Conservation (phyloP, 352 stramenopile species). For the Phytophthora idaei region DNA sequence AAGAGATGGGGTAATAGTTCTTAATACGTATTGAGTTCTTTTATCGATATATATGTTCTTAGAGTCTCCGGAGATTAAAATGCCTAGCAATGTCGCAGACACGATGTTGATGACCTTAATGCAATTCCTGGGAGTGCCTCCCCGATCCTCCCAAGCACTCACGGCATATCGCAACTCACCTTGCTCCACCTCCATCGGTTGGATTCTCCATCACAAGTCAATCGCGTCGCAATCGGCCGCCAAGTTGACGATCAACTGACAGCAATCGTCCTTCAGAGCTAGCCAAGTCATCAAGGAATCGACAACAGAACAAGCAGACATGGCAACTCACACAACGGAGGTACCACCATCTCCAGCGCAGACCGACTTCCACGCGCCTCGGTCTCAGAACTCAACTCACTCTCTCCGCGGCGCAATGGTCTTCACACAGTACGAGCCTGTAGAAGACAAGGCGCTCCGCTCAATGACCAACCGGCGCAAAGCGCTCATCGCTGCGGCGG, state of each 20-base stretch:
- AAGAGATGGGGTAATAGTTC: neutral
- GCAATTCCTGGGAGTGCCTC: slow-evolving; percentile 7
- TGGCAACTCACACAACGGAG: neutral
- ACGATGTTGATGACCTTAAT: slow-evolving; percentile 6
- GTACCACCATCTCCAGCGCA: slow-evolving; percentile 15
- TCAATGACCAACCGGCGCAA: slow-evolving; percentile 27
- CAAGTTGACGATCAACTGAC: neutral
- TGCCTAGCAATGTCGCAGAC: neutral
- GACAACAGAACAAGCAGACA: slow-evolving; percentile 14
- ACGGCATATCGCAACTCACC: slow-evolving; percentile 21
- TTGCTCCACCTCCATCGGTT: slow-evolving; percentile 1
- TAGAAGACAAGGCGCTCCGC: slow-evolving; percentile 13
- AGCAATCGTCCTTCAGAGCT: neutral
- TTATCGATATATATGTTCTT: neutral
- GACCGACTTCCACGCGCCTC: slow-evolving; percentile 16
- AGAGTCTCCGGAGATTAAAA: neutral
- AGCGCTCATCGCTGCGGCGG: slow-evolving; percentile 14
- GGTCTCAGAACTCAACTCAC: slow-evolving; percentile 6
- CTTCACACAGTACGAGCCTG: slow-evolving; percentile 13
- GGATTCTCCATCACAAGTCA: slow-evolving; percentile 11
- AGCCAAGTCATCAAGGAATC: slow-evolving; percentile 11
- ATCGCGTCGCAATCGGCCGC: neutral
- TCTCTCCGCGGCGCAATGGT: slow-evolving; percentile 11
- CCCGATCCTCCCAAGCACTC: slow-evolving; percentile 1
- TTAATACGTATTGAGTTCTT: neutral